Evolutionary conservation across 306 rosid species (phyloP).

Genomic region (Mimosa bimucronata): DNA sequence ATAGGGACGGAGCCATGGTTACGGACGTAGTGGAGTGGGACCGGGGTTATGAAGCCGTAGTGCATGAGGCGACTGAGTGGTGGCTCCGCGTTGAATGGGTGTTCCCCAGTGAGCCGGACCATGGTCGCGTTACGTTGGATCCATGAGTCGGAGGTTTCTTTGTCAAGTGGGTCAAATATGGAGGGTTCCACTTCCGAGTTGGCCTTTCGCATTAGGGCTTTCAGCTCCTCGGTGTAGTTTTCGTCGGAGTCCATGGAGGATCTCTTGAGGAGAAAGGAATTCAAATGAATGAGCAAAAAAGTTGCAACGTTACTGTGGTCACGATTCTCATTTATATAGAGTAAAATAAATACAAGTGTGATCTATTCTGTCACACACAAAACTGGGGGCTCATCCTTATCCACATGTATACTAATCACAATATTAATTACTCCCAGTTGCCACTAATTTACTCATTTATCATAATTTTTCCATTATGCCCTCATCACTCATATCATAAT

Average conservation of each 20-base stretch:
- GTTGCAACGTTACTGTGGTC: too few relatives aligned
- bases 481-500: too few relatives aligned
- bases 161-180: conserved; percentile 59
- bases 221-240: background rate
- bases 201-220: conserved; percentile 43
- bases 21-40: conserved; percentile 79
- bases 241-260: conserved; percentile 39
- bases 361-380: too few relatives aligned
- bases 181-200: conserved; percentile 58
- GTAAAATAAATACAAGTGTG: too few relatives aligned
- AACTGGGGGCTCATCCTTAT: too few relatives aligned
- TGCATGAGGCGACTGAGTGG: conserved; percentile 71
- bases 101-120: conserved; percentile 82
- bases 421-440: too few relatives aligned
- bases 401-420: too few relatives aligned
- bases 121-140: conserved; percentile 62
- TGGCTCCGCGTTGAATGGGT: conserved; percentile 77
- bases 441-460: too few relatives aligned
- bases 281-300: too few relatives aligned
- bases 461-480: too few relatives aligned
- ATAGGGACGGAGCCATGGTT: conserved; percentile 77
- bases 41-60: conserved; percentile 86
- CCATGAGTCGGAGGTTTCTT: conserved; percentile 75
- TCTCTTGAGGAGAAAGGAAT: conserved; percentile 30
- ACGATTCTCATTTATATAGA: too few relatives aligned